Evolutionary conservation across 495 filamentous ascomycete genomes (phyloP).

Genomic region (Chaetomium cochliodes): DNA sequence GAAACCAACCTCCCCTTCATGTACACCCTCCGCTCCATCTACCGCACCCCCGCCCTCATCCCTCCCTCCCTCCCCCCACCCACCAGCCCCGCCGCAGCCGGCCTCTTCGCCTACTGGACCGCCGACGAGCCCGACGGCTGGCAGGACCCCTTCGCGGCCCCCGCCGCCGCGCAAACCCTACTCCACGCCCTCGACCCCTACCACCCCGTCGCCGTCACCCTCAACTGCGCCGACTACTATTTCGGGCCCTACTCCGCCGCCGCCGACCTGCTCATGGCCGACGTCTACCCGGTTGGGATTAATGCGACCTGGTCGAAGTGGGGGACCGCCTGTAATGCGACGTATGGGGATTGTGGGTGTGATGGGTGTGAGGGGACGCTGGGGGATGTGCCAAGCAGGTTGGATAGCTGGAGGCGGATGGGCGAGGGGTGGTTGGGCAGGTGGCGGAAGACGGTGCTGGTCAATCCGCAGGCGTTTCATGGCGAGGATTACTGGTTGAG

Average conservation of each 20-base stretch:
- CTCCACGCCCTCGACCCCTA: conserved; percentile 63
- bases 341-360: conserved; percentile 71
- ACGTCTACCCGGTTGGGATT: conserved; percentile 64
- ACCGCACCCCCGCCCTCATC: conserved; percentile 52
- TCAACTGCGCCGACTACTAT: conserved; percentile 72
- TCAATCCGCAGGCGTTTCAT: conserved; percentile 63
- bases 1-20: conserved; percentile 52
- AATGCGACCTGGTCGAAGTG: conserved; percentile 54
- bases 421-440: conserved; percentile 45
- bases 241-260: conserved; percentile 60
- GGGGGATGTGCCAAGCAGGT: conserved; percentile 54
- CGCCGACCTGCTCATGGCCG: conserved; percentile 65
- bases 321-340: conserved; percentile 59
- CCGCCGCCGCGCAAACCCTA: conserved; percentile 37
- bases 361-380: conserved; percentile 62
- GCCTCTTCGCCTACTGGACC: conserved; percentile 65
- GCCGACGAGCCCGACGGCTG: conserved; percentile 71
- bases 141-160: conserved; percentile 55
- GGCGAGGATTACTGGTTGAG: conserved; percentile 61
- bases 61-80: conserved; percentile 35
- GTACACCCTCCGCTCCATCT: conserved; percentile 63
- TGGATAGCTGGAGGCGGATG: conserved; percentile 52
- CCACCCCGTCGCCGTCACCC: conserved; percentile 62
- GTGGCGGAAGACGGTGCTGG: conserved; percentile 57
- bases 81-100: conserved; percentile 44